Evolutionary conservation across 805 yeast genomes (phyloP), one percentile per base, ranked within the genome.

Genomic region (Wickerhamiella siamensis): DNA sequence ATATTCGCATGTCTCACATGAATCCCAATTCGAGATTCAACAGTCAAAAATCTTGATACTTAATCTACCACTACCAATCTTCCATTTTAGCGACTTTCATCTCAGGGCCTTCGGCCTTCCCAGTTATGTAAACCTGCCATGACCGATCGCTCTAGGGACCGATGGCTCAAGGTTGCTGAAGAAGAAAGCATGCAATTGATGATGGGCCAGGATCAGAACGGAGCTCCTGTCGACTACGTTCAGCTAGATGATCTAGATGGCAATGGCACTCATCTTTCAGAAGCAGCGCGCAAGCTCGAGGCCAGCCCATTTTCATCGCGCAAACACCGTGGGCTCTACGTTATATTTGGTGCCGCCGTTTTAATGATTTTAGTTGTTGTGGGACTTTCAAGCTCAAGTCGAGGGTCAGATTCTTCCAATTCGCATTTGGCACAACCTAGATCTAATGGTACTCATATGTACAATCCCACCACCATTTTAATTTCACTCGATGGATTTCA

Each of bases 401-500:
- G 14, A 36, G 42, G 29, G 12, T 6, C 10, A 12, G 29, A 24
- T 24, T 24, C 26, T 5, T 5, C 19, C 24, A 8, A 18, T 4
- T 20, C 22, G 14, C 16, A 16, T 45, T 2, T 57, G 12, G 29
- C 10, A 6, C 29, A 24, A 12, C 29, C 12, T 6, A n/a, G n/a
- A n/a, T 24, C 64, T 31, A 83, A 83, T 55, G 80, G 83, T 1
- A 79, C 93, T 0, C 75, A 72, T 47, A 63, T 63, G 2, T 83
- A 77, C 58, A 65, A 77, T 51, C 82, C 91, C n/a, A 75, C 94
- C 6, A 87, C 95, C 1, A 61, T 87, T 1, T 56, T 86, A 36
- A 66, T 87, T 1, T 83, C 95, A 0, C 59, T 88, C 22, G 95
- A 83, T 57, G 95, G 95, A 8, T 80, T 87, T 58, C 94, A 87